Evolutionary conservation across 306 rosid species (phyloP), one percentile per base, ranked within the genome.

Genomic region (Quercus gilva): DNA sequence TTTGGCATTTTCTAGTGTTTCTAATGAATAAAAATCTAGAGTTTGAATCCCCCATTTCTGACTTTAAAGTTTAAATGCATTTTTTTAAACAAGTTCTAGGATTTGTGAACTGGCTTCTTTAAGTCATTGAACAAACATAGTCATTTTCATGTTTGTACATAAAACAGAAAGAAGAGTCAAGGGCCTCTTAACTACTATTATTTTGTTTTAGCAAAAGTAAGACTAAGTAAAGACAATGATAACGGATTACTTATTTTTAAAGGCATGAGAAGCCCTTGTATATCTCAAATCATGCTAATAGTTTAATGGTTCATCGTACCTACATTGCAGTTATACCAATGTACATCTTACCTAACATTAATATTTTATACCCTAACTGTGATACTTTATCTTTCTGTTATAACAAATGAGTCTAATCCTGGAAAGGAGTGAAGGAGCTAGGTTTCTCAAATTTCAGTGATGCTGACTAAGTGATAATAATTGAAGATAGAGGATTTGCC

Each of bases 311-410:
- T 9, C 53, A 71, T 25, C 29, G 6, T 55, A 71, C 78, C 86
- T 37, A 78, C 8, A 75, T 18, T 59, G 82, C 80, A 81, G 81
- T 72, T 77, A 52, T 73, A n/a, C 69, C 73, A 71, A 69, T 71
- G 71, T 15, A 68, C 67, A 26, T 45, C 43, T 59, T 41, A 78
- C 86, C 84, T 70, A 82, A 80, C 67, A 25, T 80, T 1, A 33
- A 69, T 41, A 43, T 76, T 79, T 23, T 74, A 53, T 56, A 6
- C 59, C 19, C 8, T 72, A 43, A 49, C 59, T 28, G 55, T 29
- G 31, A 76, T 55, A 28, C 74, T 76, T 80, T 14, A 59, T 74
- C 53, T 76, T 74, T 78, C 82, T 60, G 55, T 52, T 69, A 37
- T 49, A 76, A 61, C 76, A 52, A 67, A 53, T 71, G 51, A 25